A percentile compares a stretch with the other conserved stretches of the same genome.
These are phyloP conservation scores for Candida ficus DNA, from an alignment of 805 yeast genomes.

Conservation along the genomic window DNA sequence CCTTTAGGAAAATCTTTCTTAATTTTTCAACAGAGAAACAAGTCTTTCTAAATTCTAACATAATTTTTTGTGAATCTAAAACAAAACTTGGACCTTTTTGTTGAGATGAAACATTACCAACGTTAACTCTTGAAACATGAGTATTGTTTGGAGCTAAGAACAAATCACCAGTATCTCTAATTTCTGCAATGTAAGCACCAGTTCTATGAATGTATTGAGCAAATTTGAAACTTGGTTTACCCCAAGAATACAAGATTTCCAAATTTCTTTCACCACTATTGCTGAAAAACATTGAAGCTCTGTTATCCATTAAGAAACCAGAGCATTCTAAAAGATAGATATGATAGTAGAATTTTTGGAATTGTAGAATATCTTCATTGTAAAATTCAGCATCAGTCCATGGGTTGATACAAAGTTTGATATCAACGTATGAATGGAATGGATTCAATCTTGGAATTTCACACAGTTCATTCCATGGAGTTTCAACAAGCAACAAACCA, in stretches of 20 bases:
- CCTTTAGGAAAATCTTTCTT: slow-evolving; percentile 51
- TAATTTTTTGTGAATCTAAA: slow-evolving; percentile 66
- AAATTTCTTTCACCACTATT: slow-evolving; percentile 42
- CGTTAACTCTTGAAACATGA: slow-evolving; percentile 68
- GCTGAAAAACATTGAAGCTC: slow-evolving; percentile 63
- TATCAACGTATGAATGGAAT: slow-evolving; percentile 77
- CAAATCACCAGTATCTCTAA: slow-evolving; percentile 71
- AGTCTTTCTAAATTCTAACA: slow-evolving; percentile 59
- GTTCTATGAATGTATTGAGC: slow-evolving; percentile 88
- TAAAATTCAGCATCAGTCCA: slow-evolving; percentile 56
- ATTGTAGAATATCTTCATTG: slow-evolving; percentile 34
- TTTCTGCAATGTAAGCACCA: slow-evolving; percentile 86
- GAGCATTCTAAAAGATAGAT: slow-evolving; percentile 60
- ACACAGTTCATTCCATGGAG: slow-evolving; percentile 86
- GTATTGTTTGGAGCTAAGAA: slow-evolving; percentile 85
- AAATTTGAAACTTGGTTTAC: slow-evolving; percentile 71
- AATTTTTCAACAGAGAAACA: slow-evolving; percentile 51
- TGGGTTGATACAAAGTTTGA: slow-evolving; percentile 64
- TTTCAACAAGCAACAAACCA: slow-evolving; percentile 77
- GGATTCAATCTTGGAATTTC: slow-evolving; percentile 75
- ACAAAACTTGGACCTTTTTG: slow-evolving; percentile 30
- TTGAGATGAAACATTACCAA: slow-evolving; percentile 30
- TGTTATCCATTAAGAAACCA: slow-evolving; percentile 77
- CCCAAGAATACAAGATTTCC: slow-evolving; percentile 87
- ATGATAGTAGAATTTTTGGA: slow-evolving; percentile 71